Evolutionary conservation across 495 filamentous ascomycete genomes (phyloP), one percentile per base, ranked within the genome.

Genomic region (Podospora tetraspora): DNA sequence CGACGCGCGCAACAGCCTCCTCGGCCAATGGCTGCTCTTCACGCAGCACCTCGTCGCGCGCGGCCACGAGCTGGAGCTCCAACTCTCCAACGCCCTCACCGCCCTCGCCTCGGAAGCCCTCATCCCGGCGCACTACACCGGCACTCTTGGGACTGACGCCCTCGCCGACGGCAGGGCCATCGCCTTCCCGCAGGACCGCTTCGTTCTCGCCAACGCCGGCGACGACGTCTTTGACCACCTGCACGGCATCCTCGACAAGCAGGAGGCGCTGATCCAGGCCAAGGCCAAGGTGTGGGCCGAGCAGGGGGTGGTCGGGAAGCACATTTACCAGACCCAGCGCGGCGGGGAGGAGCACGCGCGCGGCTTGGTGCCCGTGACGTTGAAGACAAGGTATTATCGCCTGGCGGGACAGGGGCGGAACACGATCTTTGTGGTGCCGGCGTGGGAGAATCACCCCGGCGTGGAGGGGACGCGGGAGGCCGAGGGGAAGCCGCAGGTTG

Each of bases 371-470:
- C 62, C 73, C 22, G 74, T 84, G 24, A 78, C 84, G 66, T 57
- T 85, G 22, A 63, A 63, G 1, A 82, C 83, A 11, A 72, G 83
- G 12, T 84, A 81, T 66, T 84, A 83, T 69, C 80, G 84, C 5
- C 60, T 86, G 0, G 76, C 77, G 13, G 74, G 73, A 21, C 73
- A 72, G n/a, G 81, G 80, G 5, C 71, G 69, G 59, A 70, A 68
- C 8, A 78, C 81, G 0, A 69, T 87, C 63, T 87, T 86, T 69
- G 76, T 86, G 24, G 72, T 85, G 59, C 84, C 84, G 3, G 84
- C 82, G 13, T 80, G 79, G 64, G 72, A 74, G 21, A 70, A 77
- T 29, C 83, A 84, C 67, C 80, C 83, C 0, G 80, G 68, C 34
- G 78, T 77, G 58, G 73, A 70, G 63, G 69, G 78, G 30, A 84